phyloP scores from a whole-genome alignment of 306 rosid genomes.

The Dalbergia cultrata region DNA sequence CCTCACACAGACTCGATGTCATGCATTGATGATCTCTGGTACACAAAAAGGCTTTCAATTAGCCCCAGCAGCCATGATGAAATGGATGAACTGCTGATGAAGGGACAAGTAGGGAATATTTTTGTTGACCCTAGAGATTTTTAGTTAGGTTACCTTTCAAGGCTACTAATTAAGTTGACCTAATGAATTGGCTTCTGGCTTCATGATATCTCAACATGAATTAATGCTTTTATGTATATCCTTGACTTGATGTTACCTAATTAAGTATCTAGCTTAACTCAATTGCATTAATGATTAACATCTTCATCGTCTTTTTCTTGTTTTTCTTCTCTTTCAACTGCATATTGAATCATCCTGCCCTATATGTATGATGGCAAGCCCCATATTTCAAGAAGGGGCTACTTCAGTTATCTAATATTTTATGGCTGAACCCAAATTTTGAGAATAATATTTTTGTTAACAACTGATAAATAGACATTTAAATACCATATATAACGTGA shows the following conservation, averaged over 20 bases:
- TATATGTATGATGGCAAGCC: too few species aligned
- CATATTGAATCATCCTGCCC: too few species aligned
- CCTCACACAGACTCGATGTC: constrained; percentile 62
- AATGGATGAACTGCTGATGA: constrained; percentile 49
- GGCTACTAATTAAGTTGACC: neutral
- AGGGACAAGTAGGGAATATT: constrained; percentile 64
- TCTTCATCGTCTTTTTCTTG: neutral
- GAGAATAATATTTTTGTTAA: too few species aligned
- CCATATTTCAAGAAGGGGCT: too few species aligned
- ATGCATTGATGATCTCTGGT: constrained; percentile 72
- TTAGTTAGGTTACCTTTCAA: constrained; percentile 29
- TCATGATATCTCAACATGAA: neutral
- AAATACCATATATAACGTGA: too few species aligned
- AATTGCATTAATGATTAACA: neutral
- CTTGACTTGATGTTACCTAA: neutral
- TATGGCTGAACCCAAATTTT: too few species aligned
- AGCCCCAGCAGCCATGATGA: constrained; percentile 24
- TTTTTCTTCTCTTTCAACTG: neutral
- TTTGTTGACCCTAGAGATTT: constrained; percentile 86
- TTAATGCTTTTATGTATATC: constrained; percentile 21
- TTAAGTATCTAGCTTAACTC: neutral
- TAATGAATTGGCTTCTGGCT: constrained; percentile 5
- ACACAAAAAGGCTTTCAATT: constrained; percentile 54
- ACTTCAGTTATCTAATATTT: too few species aligned
- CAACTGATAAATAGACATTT: too few species aligned